phyloP scores from a whole-genome alignment of 176 grass and related monocot genomes.

The Dactylis glomerata region DNA sequence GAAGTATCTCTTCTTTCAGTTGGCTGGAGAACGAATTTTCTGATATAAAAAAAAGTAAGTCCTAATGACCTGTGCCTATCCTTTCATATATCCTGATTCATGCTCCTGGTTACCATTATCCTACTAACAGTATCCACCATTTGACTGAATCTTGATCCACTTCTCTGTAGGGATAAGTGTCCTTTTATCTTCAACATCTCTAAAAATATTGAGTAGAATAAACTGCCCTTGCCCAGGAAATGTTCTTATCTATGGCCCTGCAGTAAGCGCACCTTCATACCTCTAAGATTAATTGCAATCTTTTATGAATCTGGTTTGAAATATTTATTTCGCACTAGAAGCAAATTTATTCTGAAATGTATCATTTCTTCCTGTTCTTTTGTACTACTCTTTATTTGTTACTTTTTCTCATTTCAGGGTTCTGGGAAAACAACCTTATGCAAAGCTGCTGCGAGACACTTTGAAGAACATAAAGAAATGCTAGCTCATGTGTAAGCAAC shows the following conservation, averaged over 20 bases:
- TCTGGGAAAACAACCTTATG: slow-evolving; percentile 86
- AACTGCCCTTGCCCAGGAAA: slow-evolving; percentile 48
- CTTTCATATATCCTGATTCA: slow-evolving; percentile 1
- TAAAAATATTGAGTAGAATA: slow-evolving; percentile 41
- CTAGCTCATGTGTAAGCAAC: slow-evolving; percentile 74
- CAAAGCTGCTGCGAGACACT: slow-evolving; percentile 63
- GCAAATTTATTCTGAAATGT: not conserved
- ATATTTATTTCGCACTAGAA: not conserved
- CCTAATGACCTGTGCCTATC: slow-evolving; percentile 27
- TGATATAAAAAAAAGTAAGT: slow-evolving; percentile 66
- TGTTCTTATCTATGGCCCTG: slow-evolving; percentile 63
- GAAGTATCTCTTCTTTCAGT: slow-evolving; percentile 52
- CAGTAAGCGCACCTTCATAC: slow-evolving; percentile 58
- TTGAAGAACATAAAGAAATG: slow-evolving; percentile 74
- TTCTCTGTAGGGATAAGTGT: slow-evolving; percentile 41
- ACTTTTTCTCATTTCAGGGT: slow-evolving; percentile 54
- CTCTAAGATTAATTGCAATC: not conserved
- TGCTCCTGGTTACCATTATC: not conserved
- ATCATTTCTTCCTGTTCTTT: not conserved
- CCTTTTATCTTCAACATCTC: not conserved
- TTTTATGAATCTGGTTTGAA: slow-evolving; percentile 1
- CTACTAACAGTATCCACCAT: not conserved
- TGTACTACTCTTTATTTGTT: not conserved
- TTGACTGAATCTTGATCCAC: slow-evolving; percentile 6
- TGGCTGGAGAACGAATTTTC: slow-evolving; percentile 79